Evolutionary conservation across 1,284 basidiomycete species (phyloP), one percentile per base, ranked within the genome.

Genomic region (Blastosporella zonata): DNA sequence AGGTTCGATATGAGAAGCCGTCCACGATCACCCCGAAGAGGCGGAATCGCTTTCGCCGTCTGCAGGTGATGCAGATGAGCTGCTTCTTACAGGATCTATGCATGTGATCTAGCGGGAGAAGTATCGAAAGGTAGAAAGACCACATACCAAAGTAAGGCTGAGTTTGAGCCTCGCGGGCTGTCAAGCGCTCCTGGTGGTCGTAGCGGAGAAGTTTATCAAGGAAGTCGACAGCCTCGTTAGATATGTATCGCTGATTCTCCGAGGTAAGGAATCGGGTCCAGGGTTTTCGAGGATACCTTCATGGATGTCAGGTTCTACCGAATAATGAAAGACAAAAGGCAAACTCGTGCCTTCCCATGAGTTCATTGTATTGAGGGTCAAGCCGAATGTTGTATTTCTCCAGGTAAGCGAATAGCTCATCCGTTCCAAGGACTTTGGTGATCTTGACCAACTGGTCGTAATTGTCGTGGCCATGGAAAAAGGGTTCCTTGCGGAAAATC

Each of bases 381-480:
- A 96, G 81, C 41, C 90, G 90, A 50, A 98, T 97, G 63, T 91
- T 89, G 71, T 97, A 97, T 71, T 94, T 90, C 68, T 95, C 90
- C 55, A 94, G 80, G 66, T 91, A 91, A 43, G 84, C 77, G 66
- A 93, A 97, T 17, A 99, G 74, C 62, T 95, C 95, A 59, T 98
- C 96, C 4, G 96, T 98, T 17, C 96, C 96, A 45, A 99, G 79
- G 41, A 99, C 95, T 71, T 97, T 97, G 50, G 93, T 87, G 57
- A 99, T 99, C 75, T 97, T 98, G 62, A 98, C 96, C 42, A 99
- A 75, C 66, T 99, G 96, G 71, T 99, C 97, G 65, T 96, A 97
- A 69, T 99, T 99, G 71, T 98, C 95, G 66, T 97, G 95, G 10
- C 96, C 96, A 64, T 99, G 96, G 82, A 99, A 99, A 76, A 99